These are phyloP conservation scores for Fagopyrum esculentum DNA, from an alignment of 148 eudicot genomes.

Conservation along the genomic window DNA sequence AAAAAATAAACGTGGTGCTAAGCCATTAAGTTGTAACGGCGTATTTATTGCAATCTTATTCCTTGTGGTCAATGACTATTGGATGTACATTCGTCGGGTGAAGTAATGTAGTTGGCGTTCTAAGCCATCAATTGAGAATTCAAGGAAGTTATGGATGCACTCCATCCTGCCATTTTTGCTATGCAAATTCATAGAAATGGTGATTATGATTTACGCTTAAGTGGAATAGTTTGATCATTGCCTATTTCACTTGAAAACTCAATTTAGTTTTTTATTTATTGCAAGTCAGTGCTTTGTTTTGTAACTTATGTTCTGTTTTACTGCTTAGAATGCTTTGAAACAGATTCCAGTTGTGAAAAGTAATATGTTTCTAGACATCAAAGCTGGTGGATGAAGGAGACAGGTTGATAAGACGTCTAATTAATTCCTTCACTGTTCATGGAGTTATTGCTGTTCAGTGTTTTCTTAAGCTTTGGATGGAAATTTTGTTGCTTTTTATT, in stretches of 20 bases:
- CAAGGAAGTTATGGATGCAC: constrained; percentile 27
- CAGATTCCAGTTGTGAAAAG: neutral
- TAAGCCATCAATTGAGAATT: constrained; percentile 12
- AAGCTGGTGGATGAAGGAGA: neutral
- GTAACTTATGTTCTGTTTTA: neutral
- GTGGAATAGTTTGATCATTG: neutral
- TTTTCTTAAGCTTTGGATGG: neutral
- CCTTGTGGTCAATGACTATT: neutral
- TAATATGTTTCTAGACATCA: constrained; percentile 6
- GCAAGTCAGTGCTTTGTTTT: neutral
- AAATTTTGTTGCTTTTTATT: neutral
- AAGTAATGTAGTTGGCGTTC: constrained; percentile 8
- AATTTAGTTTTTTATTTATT: neutral
- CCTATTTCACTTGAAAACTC: constrained; percentile 1
- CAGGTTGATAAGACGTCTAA: constrained; percentile 3
- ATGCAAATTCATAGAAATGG: constrained; percentile 24
- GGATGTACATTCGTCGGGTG: neutral
- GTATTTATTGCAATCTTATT: neutral
- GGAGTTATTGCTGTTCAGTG: neutral
- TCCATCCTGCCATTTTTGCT: constrained; percentile 30
- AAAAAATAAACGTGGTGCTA: neutral
- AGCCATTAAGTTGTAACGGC: neutral
- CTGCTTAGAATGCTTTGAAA: too few relatives aligned
- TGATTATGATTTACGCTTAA: constrained; percentile 18
- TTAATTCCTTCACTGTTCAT: neutral